Evolutionary conservation across 176 grass and related monocot species (phyloP).

Genomic region (Tillandsia leiboldiana): DNA sequence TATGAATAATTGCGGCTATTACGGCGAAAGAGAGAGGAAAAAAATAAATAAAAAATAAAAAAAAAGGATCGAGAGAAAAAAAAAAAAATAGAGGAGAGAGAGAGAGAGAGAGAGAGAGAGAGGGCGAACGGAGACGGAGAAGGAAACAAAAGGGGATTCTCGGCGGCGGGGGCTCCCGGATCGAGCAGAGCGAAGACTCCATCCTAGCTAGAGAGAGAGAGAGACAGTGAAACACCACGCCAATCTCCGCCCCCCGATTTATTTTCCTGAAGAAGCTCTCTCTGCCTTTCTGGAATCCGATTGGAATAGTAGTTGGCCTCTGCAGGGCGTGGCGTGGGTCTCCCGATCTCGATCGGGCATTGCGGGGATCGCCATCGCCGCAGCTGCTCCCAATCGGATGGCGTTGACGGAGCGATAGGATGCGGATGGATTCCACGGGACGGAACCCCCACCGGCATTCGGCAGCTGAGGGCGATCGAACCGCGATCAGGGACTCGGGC

Average conservation of each 20-base stretch:
- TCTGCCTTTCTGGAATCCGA: neutral
- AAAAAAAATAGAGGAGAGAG: neutral
- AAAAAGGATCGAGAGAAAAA: neutral
- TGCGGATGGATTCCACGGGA: neutral
- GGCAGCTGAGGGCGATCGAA: slow-evolving; percentile 1
- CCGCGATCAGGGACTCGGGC: neutral
- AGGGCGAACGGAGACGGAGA: neutral
- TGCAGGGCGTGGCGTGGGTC: neutral
- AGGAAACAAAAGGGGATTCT: neutral
- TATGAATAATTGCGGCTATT: neutral
- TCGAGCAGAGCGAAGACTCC: neutral
- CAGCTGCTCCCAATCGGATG: neutral
- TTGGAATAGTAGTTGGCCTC: too few species aligned
- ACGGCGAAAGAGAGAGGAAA: neutral
- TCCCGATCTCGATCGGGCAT: neutral
- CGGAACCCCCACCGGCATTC: neutral
- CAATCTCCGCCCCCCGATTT: neutral
- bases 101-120: neutral
- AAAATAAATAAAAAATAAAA: neutral
- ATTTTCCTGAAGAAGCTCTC: neutral
- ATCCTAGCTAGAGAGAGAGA: neutral
- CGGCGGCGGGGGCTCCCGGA: neutral
- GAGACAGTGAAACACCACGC: neutral
- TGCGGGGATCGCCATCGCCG: neutral
- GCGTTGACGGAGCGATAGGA: neutral